phyloP scores from a whole-genome alignment of 2,329 filamentous ascomycete genomes.

The Monilinia aucupariae region DNA sequence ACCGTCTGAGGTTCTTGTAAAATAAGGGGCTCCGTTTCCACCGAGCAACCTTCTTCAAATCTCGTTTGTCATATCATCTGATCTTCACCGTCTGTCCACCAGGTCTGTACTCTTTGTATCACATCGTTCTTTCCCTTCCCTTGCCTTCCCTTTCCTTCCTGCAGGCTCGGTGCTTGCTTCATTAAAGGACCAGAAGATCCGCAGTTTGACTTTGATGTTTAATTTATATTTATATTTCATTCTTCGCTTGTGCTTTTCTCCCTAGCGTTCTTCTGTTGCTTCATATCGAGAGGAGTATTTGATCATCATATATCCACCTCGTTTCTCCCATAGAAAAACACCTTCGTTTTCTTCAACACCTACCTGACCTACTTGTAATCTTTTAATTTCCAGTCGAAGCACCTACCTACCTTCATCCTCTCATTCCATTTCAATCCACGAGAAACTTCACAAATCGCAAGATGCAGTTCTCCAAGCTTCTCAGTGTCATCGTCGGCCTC shows the following conservation, averaged over 20 bases:
- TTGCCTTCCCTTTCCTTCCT: slow-evolving; percentile 3
- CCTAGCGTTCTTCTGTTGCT: background rate
- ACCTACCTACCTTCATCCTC: background rate
- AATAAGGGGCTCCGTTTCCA: slow-evolving; percentile 3
- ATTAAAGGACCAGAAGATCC: background rate
- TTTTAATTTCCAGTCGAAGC: background rate
- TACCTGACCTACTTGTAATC: background rate
- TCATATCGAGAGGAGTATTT: background rate
- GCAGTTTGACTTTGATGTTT: no score
- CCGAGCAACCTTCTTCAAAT: background rate
- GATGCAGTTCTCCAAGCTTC: slow-evolving; percentile 15
- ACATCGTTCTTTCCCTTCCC: no score
- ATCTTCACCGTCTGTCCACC: background rate
- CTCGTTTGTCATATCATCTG: slow-evolving; percentile 1
- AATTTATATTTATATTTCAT: background rate
- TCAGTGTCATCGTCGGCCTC: slow-evolving; percentile 14
- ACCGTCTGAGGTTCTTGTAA: background rate
- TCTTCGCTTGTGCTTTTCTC: background rate
- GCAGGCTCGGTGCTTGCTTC: background rate
- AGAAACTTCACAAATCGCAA: background rate
- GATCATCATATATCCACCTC: slow-evolving; percentile 14
- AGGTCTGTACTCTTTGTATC: no score
- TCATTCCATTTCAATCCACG: background rate
- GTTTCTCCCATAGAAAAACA: background rate
- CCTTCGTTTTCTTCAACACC: background rate